Conservation (phyloP, 2,329 filamentous ascomycete species). For the Xylariaceae sp. region DNA sequence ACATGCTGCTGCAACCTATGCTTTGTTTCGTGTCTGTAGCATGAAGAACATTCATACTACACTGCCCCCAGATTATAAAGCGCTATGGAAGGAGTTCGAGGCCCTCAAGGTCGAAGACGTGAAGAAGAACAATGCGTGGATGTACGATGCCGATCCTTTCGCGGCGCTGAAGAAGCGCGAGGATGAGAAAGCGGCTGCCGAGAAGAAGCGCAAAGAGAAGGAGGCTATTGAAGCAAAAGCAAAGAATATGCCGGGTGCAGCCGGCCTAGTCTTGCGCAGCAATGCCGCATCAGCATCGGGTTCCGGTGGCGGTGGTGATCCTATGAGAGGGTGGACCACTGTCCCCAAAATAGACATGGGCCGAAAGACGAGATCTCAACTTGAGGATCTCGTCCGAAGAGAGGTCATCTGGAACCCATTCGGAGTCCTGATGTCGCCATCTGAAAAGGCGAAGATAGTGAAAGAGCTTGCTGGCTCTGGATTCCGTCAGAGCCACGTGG, state of each 20-base stretch:
- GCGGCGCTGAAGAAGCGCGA: constrained; percentile 72
- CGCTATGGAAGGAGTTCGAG: constrained; percentile 88
- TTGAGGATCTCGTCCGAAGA: constrained; percentile 73
- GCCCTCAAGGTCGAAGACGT: constrained; percentile 75
- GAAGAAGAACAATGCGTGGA: constrained; percentile 73
- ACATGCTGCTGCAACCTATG: constrained; percentile 90
- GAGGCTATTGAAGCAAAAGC: constrained; percentile 65
- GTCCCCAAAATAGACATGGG: constrained; percentile 94
- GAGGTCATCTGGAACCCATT: constrained; percentile 86
- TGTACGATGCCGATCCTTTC: constrained; percentile 96
- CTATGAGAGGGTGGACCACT: constrained; percentile 71
- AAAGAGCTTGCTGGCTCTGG: constrained; percentile 71
- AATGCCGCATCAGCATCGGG: constrained; percentile 35
- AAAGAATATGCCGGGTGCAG: constrained; percentile 54
- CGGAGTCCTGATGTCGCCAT: constrained; percentile 56
- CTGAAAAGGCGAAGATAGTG: constrained; percentile 56
- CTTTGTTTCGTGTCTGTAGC: constrained; percentile 83
- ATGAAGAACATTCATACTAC: constrained; percentile 96
- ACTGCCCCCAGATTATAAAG: constrained; percentile 82
- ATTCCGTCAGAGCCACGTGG: constrained; percentile 82
- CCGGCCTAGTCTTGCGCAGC: constrained; percentile 50
- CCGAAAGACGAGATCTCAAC: constrained; percentile 66
- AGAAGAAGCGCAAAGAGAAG: constrained; percentile 73
- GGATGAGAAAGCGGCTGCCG: constrained; percentile 66
- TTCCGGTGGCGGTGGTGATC: constrained; percentile 35